Evolutionary conservation across 2,329 filamentous ascomycete species (phyloP), one percentile per base, ranked within the genome.

Genomic region (Talaromyces sp.): DNA sequence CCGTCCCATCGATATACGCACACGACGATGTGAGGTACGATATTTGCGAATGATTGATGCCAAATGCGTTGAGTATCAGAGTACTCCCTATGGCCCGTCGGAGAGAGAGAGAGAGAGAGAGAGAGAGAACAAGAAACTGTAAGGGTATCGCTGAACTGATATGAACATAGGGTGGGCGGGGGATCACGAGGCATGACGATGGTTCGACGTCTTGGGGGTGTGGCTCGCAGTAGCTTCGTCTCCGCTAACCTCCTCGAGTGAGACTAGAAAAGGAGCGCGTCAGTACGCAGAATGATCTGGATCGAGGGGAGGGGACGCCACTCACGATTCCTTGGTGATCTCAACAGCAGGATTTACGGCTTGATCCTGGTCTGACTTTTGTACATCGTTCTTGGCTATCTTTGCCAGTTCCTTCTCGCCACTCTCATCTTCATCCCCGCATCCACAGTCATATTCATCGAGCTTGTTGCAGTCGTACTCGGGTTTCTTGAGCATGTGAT

Each of bases 381-480:
- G 52, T 18, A 54, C 31, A 37, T 39, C 48, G 58, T 63, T 31
- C 62, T 65, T 42, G 39, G 35, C 40, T 48, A 40, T 65, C 62
- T 35, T 66, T 64, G 25, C 25, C 42, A 42, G 31, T 12, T 64
- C 44, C 62, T 64, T 33, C 48, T 48, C 62, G 16, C 28, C 25
- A 18, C 33, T 40, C 18, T 70, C 74, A 39, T 77, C 75, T 56
- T 81, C 83, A 31, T 85, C 83, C 25, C 80, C 83, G 71, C 86
- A 88, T 35, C 86, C 86, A 68, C 86, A 88, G 69, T 88, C 85
- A 70, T 88, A 88, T 66, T 86, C 87, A 63, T 87, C 85, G 63
- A 88, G 85, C 40, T 87, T 83, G 46, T 80, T 81, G 73, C 86
- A 88, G 71, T 88, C 84, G 69, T 88, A 88, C 23, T 83, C 72